Evolutionary conservation across 371 early-diverging fungal species (phyloP).

Genomic region (Syncephalastrum racemosum): DNA sequence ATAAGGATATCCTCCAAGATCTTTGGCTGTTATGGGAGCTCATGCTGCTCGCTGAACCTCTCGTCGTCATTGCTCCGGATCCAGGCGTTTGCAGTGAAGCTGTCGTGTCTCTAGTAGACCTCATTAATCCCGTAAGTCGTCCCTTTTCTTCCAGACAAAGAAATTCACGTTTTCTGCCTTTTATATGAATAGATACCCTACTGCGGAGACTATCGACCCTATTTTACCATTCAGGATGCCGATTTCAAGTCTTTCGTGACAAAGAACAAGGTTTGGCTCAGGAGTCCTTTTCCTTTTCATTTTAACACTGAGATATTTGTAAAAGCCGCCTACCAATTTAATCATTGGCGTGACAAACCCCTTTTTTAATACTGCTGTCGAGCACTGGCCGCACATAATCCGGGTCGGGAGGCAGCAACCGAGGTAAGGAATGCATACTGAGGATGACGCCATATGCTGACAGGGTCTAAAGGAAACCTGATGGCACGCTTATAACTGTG

Average conservation of each 20-base stretch:
- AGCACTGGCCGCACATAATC: constrained; percentile 92
- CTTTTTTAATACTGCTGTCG: constrained; percentile 85
- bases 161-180: neutral
- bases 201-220: constrained; percentile 95
- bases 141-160: too few relatives aligned
- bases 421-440: constrained; percentile 30
- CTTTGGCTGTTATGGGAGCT: constrained; percentile 95
- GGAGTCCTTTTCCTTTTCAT: constrained; percentile 1
- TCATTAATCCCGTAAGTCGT: constrained; percentile 85
- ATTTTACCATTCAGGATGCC: constrained; percentile 94
- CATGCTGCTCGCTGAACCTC: constrained; percentile 89
- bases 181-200: constrained; percentile 73
- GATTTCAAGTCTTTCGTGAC: constrained; percentile 81
- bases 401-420: constrained; percentile 66
- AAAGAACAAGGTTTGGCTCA: constrained; percentile 50
- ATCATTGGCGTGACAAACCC: constrained; percentile 95
- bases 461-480: constrained; percentile 39
- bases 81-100: constrained; percentile 88
- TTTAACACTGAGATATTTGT: neutral
- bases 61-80: constrained; percentile 87
- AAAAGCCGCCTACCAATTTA: constrained; percentile 75
- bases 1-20: constrained; percentile 75
- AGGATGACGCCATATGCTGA: too few relatives aligned
- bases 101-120: constrained; percentile 82
- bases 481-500: constrained; percentile 38